Percentiles rank a stretch among this genome's conserved stretches.
Evolutionary conservation across 2,329 filamentous ascomycete species (phyloP).

Genomic region (Dendrostoma leiphaemia): DNA sequence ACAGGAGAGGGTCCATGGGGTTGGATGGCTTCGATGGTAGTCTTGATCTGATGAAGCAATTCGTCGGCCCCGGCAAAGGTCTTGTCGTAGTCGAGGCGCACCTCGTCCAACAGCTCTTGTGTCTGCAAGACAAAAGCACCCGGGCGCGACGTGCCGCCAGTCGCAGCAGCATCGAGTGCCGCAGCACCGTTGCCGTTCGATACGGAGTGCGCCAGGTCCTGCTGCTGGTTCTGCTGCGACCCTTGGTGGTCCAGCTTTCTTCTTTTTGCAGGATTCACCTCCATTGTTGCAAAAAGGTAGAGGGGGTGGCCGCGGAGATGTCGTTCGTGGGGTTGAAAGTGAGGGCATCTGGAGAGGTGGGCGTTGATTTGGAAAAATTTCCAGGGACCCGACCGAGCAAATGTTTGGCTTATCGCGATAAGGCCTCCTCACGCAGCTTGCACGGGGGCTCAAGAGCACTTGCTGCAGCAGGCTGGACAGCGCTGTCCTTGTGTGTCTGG

Average conservation of each 20-base stretch:
- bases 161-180: slow-evolving; percentile 26
- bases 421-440: no score
- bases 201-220: no score
- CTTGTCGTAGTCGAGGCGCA: slow-evolving; percentile 50
- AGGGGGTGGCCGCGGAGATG: not conserved
- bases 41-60: slow-evolving; percentile 51
- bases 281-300: slow-evolving; percentile 24
- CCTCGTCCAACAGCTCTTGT: slow-evolving; percentile 56
- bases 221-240: not conserved
- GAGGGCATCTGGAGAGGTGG: not conserved
- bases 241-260: slow-evolving; percentile 31
- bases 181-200: slow-evolving; percentile 17
- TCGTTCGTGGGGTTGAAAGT: not conserved
- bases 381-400: not conserved
- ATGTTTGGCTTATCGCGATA: slow-evolving; percentile 5
- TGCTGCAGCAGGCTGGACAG: no score
- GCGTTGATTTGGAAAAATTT: not conserved
- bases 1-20: slow-evolving; percentile 51
- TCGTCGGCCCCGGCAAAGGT: slow-evolving; percentile 47
- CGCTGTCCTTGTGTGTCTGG: no score
- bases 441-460: no score
- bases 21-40: slow-evolving; percentile 48
- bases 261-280: slow-evolving; percentile 31
- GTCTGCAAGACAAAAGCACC: slow-evolving; percentile 59
- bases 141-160: slow-evolving; percentile 32